Conservation (phyloP, 495 filamentous ascomycete genomes). For the Neurospora pannonica region DNA sequence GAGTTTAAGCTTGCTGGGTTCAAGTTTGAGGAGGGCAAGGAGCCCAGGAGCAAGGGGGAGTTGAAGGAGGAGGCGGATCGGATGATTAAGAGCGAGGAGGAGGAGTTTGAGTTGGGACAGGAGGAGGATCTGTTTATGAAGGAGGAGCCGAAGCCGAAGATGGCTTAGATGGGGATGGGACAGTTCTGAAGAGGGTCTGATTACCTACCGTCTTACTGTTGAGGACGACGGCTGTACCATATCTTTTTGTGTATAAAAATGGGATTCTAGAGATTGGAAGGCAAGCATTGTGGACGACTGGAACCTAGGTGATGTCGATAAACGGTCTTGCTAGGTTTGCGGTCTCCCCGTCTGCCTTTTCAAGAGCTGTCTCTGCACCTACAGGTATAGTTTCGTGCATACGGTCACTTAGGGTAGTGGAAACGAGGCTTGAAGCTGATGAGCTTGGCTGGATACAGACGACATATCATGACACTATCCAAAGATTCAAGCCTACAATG, state of each 20-base stretch:
- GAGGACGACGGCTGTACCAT: neutral
- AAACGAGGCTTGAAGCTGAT: neutral
- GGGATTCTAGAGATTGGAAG: neutral
- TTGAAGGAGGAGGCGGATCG: conserved; percentile 20
- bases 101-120: conserved; percentile 19
- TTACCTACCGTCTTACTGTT: neutral
- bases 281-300: neutral
- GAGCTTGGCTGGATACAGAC: neutral
- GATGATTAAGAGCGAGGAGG: neutral
- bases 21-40: conserved; percentile 32
- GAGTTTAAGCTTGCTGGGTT: conserved; percentile 40
- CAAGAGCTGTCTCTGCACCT: neutral
- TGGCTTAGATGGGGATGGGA: conserved; percentile 23
- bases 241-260: conserved; percentile 1
- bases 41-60: conserved; percentile 45
- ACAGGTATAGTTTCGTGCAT: neutral
- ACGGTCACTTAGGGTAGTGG: neutral
- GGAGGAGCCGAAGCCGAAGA: conserved; percentile 45
- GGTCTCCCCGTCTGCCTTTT: neutral
- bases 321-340: neutral
- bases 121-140: conserved; percentile 17
- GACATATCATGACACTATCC: neutral
- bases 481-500: neutral
- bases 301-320: neutral
- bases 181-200: neutral